phyloP scores from a whole-genome alignment of 495 filamentous ascomycete species.

The Podospora appendiculata region DNA sequence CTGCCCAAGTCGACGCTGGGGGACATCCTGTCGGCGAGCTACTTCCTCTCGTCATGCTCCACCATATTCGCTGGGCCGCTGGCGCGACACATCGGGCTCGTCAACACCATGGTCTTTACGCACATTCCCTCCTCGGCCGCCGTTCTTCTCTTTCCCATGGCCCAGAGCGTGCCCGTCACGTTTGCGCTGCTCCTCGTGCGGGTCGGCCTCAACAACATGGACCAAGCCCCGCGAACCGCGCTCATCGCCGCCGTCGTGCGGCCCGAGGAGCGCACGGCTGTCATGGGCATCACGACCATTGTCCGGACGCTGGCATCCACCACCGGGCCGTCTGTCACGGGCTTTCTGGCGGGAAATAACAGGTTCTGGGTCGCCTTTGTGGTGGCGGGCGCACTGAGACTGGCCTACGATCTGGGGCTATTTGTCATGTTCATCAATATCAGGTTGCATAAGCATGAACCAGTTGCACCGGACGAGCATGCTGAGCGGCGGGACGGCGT shows the following conservation, averaged over 20 bases:
- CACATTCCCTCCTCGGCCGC: constrained; percentile 37
- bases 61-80: constrained; percentile 70
- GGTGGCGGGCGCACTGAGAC: constrained; percentile 60
- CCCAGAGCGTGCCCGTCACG: constrained; percentile 38
- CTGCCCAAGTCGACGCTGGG: constrained; percentile 54
- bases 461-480: not conserved
- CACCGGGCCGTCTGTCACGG: constrained; percentile 64
- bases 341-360: constrained; percentile 53
- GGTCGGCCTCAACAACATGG: constrained; percentile 56
- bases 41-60: constrained; percentile 33
- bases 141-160: constrained; percentile 29
- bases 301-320: constrained; percentile 58
- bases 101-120: constrained; percentile 50
- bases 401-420: constrained; percentile 66
- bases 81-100: constrained; percentile 66
- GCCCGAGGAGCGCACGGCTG: constrained; percentile 70
- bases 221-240: constrained; percentile 72
- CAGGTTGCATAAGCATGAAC: constrained; percentile 34
- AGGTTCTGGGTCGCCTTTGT: constrained; percentile 71
- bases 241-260: constrained; percentile 70
- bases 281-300: constrained; percentile 68
- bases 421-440: constrained; percentile 57
- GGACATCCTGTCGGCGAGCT: constrained; percentile 26
- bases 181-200: constrained; percentile 60
- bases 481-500: not conserved